phyloP scores from a whole-genome alignment of 805 yeast genomes.

The Isabelozyma pseudorhagii region DNA sequence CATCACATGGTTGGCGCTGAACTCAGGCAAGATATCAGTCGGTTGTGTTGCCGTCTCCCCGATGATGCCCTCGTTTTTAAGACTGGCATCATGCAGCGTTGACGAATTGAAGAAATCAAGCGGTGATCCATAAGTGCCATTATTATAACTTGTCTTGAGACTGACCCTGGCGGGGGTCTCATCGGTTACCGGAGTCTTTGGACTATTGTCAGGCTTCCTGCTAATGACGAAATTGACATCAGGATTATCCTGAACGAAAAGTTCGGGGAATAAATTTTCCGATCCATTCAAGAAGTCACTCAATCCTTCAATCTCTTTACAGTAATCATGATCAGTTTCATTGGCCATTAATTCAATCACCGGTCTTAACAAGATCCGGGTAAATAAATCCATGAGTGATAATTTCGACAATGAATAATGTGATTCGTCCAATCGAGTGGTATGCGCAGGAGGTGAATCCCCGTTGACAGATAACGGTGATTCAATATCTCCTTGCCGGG shows the following conservation, averaged over 20 bases:
- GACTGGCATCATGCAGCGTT: neutral
- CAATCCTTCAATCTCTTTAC: constrained; percentile 11
- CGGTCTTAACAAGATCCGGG: constrained; percentile 20
- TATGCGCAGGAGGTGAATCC: neutral
- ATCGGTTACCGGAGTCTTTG: neutral
- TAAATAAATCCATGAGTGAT: constrained; percentile 11
- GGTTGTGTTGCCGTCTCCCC: too few relatives aligned
- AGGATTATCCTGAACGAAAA: neutral
- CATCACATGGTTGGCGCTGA: neutral
- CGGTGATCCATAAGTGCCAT: neutral
- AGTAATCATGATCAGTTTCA: constrained; percentile 9
- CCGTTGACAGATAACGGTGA: too few relatives aligned
- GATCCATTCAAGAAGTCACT: constrained; percentile 13
- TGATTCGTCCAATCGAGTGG: neutral
- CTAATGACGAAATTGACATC: neutral
- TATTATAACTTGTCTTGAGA: too few relatives aligned
- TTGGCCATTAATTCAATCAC: constrained; percentile 15
- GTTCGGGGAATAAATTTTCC: constrained; percentile 13
- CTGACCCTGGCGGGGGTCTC: too few relatives aligned
- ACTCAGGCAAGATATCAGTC: neutral
- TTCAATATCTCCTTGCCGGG: neutral
- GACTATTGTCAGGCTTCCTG: neutral
- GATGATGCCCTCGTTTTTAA: neutral
- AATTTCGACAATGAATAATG: neutral
- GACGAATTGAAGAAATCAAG: neutral